These are phyloP conservation scores for Zea mays DNA, from an alignment of 176 grass and related monocot species.

Conservation along the genomic window DNA sequence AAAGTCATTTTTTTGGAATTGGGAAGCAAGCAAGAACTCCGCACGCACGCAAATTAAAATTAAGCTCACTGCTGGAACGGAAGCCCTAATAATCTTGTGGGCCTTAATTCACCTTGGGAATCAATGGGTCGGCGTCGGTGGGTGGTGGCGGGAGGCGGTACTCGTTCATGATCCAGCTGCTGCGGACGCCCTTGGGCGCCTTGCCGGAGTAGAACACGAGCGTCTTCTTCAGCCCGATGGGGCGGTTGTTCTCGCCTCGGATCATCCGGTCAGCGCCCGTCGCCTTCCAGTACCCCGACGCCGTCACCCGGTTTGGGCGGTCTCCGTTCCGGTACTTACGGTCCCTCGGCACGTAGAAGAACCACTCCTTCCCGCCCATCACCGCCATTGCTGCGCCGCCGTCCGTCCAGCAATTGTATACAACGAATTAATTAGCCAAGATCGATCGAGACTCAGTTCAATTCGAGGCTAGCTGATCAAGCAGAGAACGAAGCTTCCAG, in stretches of 20 bases:
- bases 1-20: not conserved
- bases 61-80: not conserved
- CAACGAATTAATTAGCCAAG: not conserved
- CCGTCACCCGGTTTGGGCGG: constrained; percentile 90
- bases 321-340: constrained; percentile 97
- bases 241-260: constrained; percentile 65
- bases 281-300: constrained; percentile 99
- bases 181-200: constrained; percentile 84
- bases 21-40: constrained; percentile 1
- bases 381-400: constrained; percentile 68
- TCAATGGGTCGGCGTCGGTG: constrained; percentile 51
- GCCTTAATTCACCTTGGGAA: constrained; percentile 61
- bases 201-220: constrained; percentile 98
- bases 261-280: constrained; percentile 92
- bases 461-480: not conserved
- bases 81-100: constrained; percentile 30
- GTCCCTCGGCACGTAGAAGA: constrained; percentile 95
- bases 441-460: not conserved
- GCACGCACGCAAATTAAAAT: constrained; percentile 2
- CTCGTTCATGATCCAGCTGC: constrained; percentile 99
- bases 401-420: not conserved
- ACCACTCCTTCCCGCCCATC: constrained; percentile 99
- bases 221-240: constrained; percentile 95
- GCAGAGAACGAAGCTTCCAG: not conserved
- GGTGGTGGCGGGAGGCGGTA: constrained; percentile 69